Evolutionary conservation across 306 rosid species (phyloP).

Genomic region (Cercis canadensis): DNA sequence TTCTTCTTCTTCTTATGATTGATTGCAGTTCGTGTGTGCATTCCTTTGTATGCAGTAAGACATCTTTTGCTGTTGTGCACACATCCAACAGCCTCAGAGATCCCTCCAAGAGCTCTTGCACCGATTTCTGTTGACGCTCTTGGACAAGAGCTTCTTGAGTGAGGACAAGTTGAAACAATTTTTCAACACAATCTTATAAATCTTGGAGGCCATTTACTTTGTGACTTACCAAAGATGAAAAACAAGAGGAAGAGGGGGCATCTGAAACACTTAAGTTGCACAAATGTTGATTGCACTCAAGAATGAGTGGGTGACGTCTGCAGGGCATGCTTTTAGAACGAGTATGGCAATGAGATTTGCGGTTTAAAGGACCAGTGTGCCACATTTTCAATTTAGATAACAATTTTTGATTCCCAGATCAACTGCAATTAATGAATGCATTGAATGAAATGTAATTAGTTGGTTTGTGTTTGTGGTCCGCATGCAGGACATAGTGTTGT

Average conservation of each 20-base stretch:
- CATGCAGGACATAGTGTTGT: slow-evolving; percentile 80
- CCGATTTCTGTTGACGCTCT: slow-evolving; percentile 52
- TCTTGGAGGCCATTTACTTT: slow-evolving; percentile 46
- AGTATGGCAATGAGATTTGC: slow-evolving; percentile 45
- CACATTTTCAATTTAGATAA: slow-evolving; percentile 52
- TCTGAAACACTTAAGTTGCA: slow-evolving; percentile 37
- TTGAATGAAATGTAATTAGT: no score
- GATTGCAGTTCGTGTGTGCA: slow-evolving; percentile 56
- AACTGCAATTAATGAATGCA: no score
- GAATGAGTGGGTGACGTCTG: slow-evolving; percentile 55
- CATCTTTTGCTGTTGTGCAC: slow-evolving; percentile 58
- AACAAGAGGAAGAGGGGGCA: slow-evolving; percentile 14
- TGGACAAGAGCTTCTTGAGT: slow-evolving; percentile 51
- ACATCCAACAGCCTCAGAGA: slow-evolving; percentile 50
- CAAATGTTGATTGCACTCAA: slow-evolving; percentile 50
- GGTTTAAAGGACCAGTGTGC: slow-evolving; percentile 37
- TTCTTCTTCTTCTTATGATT: slow-evolving; percentile 50
- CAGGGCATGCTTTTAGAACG: slow-evolving; percentile 56
- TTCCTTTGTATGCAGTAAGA: slow-evolving; percentile 59
- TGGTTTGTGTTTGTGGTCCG: no score
- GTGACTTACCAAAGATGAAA: slow-evolving; percentile 43
- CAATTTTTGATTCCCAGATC: slow-evolving; percentile 65
- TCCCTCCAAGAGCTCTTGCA: no score
- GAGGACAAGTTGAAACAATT: slow-evolving; percentile 48
- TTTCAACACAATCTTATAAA: slow-evolving; percentile 52